These are phyloP conservation scores for Alternaria alternata DNA, from an alignment of 2,329 filamentous ascomycete species.

Conservation along the genomic window DNA sequence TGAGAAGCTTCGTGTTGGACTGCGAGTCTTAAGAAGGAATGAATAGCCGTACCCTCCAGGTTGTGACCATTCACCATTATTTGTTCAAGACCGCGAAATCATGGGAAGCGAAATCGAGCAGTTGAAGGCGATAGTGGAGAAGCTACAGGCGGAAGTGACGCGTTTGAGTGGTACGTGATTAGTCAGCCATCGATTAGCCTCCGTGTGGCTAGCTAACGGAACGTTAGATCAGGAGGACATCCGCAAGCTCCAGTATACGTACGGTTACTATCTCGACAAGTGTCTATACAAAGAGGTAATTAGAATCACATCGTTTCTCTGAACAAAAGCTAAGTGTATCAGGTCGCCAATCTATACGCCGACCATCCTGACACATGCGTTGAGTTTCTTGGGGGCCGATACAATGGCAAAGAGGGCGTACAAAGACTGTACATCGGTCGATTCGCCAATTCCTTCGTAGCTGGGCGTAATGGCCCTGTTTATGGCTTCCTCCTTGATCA, in stretches of 20 bases:
- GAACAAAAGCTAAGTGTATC: neutral
- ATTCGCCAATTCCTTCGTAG: conserved; percentile 61
- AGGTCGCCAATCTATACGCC: conserved; percentile 57
- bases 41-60: neutral
- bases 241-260: conserved; percentile 65
- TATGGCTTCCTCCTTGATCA: conserved; percentile 66
- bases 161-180: conserved; percentile 36
- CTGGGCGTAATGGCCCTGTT: conserved; percentile 64
- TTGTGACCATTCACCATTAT: too few relatives aligned
- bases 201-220: conserved; percentile 16
- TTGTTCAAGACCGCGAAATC: neutral
- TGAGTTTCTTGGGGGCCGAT: conserved; percentile 65
- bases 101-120: conserved; percentile 44
- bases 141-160: conserved; percentile 40
- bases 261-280: conserved; percentile 68
- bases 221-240: conserved; percentile 61
- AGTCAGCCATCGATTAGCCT: conserved; percentile 1
- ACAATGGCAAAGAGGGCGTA: conserved; percentile 61
- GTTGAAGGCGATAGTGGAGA: conserved; percentile 36
- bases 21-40: conserved; percentile 25
- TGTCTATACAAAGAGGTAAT: conserved; percentile 64
- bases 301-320: neutral
- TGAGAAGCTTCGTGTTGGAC: conserved; percentile 1
- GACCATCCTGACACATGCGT: conserved; percentile 63
- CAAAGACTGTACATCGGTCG: conserved; percentile 62